Conservation (phyloP, 2,329 filamentous ascomycete species). For the Colletotrichum liriopes region DNA sequence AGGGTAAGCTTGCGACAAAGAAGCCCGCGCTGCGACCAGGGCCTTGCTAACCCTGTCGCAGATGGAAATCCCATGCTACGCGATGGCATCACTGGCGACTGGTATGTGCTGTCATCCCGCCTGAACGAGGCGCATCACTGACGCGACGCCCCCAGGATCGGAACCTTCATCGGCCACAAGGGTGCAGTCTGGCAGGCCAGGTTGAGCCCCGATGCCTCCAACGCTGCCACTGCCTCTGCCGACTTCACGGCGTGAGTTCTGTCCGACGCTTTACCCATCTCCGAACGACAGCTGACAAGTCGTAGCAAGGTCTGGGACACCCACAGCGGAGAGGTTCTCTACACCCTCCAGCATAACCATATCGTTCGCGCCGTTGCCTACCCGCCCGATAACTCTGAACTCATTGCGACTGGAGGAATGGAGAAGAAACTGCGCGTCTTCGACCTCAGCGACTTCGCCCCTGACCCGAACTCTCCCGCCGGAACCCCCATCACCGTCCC, state of each 20-base stretch:
- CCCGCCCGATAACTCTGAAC: constrained; percentile 83
- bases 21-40: constrained; percentile 23
- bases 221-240: constrained; percentile 93
- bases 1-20: constrained; percentile 70
- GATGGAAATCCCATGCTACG: constrained; percentile 99
- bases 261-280: background rate
- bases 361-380: constrained; percentile 97
- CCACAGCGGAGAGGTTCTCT: constrained; percentile 89
- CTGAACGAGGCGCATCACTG: constrained; percentile 22
- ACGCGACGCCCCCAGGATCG: constrained; percentile 84
- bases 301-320: constrained; percentile 96
- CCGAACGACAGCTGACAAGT: constrained; percentile 9
- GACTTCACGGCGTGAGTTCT: constrained; percentile 89
- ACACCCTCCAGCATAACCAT: constrained; percentile 91
- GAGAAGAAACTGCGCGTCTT: constrained; percentile 98
- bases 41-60: constrained; percentile 56
- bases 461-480: constrained; percentile 51
- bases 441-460: constrained; percentile 78
- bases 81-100: constrained; percentile 95
- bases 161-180: constrained; percentile 98
- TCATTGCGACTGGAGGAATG: constrained; percentile 92
- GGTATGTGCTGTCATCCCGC: constrained; percentile 64
- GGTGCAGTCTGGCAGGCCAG: constrained; percentile 97
- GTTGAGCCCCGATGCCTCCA: constrained; percentile 87
- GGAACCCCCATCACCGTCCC: constrained; percentile 63